A percentile compares a stretch with the other conserved stretches of the same genome.
Evolutionary conservation across 129 eudicot species (phyloP).

Genomic region (Silybum marianum): DNA sequence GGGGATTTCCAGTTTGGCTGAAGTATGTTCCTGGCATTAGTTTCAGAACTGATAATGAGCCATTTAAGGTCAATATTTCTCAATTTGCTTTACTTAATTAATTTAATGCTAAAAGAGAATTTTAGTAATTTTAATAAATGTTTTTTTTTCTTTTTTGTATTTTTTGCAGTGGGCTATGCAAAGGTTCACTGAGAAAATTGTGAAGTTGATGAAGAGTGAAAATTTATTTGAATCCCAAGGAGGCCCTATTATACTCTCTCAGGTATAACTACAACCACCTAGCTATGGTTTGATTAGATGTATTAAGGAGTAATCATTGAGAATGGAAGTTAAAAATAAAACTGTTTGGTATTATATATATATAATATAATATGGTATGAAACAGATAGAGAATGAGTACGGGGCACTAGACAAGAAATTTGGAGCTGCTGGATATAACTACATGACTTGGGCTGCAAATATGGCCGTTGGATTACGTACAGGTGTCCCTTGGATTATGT

Average conservation of each 20-base stretch:
- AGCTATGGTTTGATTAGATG: background rate
- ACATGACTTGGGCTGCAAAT: constrained; percentile 90
- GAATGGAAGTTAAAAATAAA: too few relatives aligned
- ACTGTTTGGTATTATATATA: too few relatives aligned
- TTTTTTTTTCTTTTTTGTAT: constrained; percentile 14
- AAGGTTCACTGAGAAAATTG: constrained; percentile 73
- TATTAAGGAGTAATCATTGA: too few relatives aligned
- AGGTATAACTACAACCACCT: constrained; percentile 41
- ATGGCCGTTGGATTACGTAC: constrained; percentile 84
- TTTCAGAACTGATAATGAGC: constrained; percentile 87
- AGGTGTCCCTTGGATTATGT: constrained; percentile 99
- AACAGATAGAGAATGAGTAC: constrained; percentile 95
- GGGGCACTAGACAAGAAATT: constrained; percentile 60
- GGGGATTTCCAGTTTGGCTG: constrained; percentile 93
- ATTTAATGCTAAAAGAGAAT: background rate
- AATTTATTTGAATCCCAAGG: constrained; percentile 79
- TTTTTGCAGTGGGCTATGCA: constrained; percentile 73
- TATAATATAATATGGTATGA: background rate
- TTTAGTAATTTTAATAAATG: background rate
- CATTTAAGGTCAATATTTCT: constrained; percentile 64
- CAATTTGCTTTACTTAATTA: background rate
- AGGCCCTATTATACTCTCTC: constrained; percentile 86
- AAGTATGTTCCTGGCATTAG: constrained; percentile 83
- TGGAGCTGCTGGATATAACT: constrained; percentile 73
- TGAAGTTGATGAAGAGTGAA: constrained; percentile 70